Conservation (phyloP, 108 stramenopile species). For the Cyclotella sp. region DNA sequence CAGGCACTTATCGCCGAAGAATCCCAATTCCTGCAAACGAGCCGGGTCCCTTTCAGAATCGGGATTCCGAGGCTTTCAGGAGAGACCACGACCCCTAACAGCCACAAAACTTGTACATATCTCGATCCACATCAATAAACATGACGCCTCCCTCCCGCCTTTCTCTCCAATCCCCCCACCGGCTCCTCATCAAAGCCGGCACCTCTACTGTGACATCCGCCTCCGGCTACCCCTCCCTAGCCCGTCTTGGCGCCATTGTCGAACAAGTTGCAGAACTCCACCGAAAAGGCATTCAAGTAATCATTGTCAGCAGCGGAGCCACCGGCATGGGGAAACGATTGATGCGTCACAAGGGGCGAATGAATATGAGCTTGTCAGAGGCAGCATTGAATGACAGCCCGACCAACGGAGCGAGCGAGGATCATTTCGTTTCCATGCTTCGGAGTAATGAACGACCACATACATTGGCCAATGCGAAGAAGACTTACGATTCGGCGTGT, state of each 20-base stretch:
- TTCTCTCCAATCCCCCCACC: constrained; percentile 70
- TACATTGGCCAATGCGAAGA: constrained; percentile 70
- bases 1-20: too few relatives aligned
- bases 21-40: too few relatives aligned
- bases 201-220: constrained; percentile 91
- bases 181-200: constrained; percentile 88
- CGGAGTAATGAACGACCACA: constrained; percentile 59
- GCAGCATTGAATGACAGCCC: constrained; percentile 20
- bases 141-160: constrained; percentile 6
- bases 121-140: too few relatives aligned
- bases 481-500: constrained; percentile 91
- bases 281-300: constrained; percentile 73
- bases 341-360: constrained; percentile 70
- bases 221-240: constrained; percentile 87
- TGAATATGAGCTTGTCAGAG: constrained; percentile 73
- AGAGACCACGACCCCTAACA: too few relatives aligned
- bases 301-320: constrained; percentile 83
- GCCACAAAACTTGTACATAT: too few relatives aligned
- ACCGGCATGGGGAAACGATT: constrained; percentile 89
- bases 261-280: constrained; percentile 91
- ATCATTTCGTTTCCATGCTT: constrained; percentile 33
- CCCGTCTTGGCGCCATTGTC: constrained; percentile 87
- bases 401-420: constrained; percentile 16
- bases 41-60: too few relatives aligned
- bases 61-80: too few relatives aligned